phyloP scores from a whole-genome alignment of 805 yeast genomes.

The Cyberlindnera americana region DNA sequence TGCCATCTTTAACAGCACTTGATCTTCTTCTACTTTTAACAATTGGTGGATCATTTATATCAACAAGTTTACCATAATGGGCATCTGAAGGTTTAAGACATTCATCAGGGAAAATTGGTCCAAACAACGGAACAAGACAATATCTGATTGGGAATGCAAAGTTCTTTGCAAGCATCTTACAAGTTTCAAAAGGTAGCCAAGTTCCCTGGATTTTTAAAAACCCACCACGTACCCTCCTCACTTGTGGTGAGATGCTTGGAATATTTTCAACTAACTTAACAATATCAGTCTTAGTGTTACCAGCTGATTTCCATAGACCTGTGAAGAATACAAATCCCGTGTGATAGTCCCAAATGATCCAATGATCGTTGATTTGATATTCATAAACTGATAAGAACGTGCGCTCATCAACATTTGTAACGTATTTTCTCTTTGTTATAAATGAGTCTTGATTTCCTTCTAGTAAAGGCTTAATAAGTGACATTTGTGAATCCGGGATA shows the following conservation, averaged over 20 bases:
- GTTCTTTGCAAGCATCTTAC: slow-evolving; percentile 61
- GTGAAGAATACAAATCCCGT: slow-evolving; percentile 22
- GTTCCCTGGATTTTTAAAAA: slow-evolving; percentile 91
- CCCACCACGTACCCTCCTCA: slow-evolving; percentile 82
- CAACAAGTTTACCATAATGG: slow-evolving; percentile 25
- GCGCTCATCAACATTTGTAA: slow-evolving; percentile 72
- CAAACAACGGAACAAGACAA: slow-evolving; percentile 77
- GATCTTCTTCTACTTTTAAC: slow-evolving; percentile 11
- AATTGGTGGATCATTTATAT: slow-evolving; percentile 13
- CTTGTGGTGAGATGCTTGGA: slow-evolving; percentile 23
- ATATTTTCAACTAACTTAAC: slow-evolving; percentile 51
- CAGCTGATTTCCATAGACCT: slow-evolving; percentile 29
- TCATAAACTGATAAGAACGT: slow-evolving; percentile 68
- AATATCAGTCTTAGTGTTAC: slow-evolving; percentile 71
- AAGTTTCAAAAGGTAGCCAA: slow-evolving; percentile 76
- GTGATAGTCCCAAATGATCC: slow-evolving; percentile 47
- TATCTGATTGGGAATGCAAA: slow-evolving; percentile 77
- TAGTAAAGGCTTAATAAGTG: slow-evolving; percentile 12
- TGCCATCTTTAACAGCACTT: not conserved
- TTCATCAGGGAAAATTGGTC: slow-evolving; percentile 48
- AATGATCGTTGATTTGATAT: slow-evolving; percentile 61
- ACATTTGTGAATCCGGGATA: slow-evolving; percentile 24
- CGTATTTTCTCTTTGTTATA: slow-evolving; percentile 46
- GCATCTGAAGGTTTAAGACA: slow-evolving; percentile 28
- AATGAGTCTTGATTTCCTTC: slow-evolving; percentile 5